These are phyloP conservation scores for Purpureocillium takamizusanense DNA, from an alignment of 2,329 filamentous ascomycete species.

Conservation along the genomic window DNA sequence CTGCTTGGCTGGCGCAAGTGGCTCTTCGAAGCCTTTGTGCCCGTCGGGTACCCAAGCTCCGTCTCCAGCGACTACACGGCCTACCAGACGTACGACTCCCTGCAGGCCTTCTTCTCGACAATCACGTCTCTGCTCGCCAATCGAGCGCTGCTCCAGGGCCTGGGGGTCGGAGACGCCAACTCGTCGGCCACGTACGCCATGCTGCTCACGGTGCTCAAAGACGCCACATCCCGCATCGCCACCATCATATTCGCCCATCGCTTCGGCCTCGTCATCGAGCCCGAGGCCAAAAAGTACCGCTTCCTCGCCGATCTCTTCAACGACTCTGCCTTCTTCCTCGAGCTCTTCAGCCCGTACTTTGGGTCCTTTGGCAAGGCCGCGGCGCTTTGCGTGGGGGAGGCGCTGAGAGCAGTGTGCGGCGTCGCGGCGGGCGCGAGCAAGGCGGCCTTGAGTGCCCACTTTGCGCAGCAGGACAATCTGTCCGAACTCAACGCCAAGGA, in stretches of 20 bases:
- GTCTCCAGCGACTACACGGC: constrained; percentile 78
- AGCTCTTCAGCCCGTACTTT: constrained; percentile 70
- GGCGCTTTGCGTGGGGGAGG: constrained; percentile 40
- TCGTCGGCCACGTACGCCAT: constrained; percentile 75
- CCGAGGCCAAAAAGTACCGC: constrained; percentile 84
- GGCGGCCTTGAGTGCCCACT: constrained; percentile 84
- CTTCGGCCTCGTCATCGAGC: constrained; percentile 74
- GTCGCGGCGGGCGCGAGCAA: constrained; percentile 87
- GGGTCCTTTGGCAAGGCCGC: constrained; percentile 41
- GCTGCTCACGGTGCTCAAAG: constrained; percentile 73
- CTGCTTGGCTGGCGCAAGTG: constrained; percentile 27
- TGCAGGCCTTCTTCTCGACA: constrained; percentile 77
- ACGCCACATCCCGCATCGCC: constrained; percentile 69
- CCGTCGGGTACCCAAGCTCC: constrained; percentile 78
- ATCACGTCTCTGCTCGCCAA: constrained; percentile 74
- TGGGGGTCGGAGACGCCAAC: constrained; percentile 76
- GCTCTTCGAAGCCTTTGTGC: constrained; percentile 65
- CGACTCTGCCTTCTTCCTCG: constrained; percentile 76
- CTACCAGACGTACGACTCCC: constrained; percentile 63
- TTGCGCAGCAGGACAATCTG: constrained; percentile 77
- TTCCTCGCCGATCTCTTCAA: constrained; percentile 85
- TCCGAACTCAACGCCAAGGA: constrained; percentile 94
- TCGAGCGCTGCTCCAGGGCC: constrained; percentile 65
- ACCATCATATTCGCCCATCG: constrained; percentile 82
- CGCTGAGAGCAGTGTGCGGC: constrained; percentile 62